These are phyloP conservation scores for Penicillium aurantiogriseum DNA, from an alignment of 2,329 filamentous ascomycete genomes.

Conservation along the genomic window DNA sequence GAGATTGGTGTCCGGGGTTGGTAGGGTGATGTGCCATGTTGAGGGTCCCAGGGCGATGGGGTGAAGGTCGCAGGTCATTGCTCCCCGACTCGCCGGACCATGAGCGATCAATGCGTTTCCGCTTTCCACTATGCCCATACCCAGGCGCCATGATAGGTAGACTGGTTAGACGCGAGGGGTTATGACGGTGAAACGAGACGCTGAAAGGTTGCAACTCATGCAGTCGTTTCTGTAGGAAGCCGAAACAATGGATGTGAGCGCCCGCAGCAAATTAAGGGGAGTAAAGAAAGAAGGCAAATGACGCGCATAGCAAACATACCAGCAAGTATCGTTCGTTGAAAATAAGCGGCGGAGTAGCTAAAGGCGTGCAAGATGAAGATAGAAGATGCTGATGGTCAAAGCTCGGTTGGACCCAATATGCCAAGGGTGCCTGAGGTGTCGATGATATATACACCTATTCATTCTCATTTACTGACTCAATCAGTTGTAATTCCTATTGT, in stretches of 20 bases:
- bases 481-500: neutral
- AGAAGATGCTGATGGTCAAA: slow-evolving; percentile 18
- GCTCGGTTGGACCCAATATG: slow-evolving; percentile 15
- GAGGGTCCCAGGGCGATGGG: slow-evolving; percentile 47
- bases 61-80: slow-evolving; percentile 46
- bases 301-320: slow-evolving; percentile 15
- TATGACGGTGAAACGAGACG: slow-evolving; percentile 27
- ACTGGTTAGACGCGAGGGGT: slow-evolving; percentile 29
- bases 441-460: neutral
- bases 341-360: slow-evolving; percentile 2
- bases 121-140: slow-evolving; percentile 51
- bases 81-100: slow-evolving; percentile 43
- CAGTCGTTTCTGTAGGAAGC: slow-evolving; percentile 20
- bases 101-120: slow-evolving; percentile 52
- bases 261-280: slow-evolving; percentile 8
- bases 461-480: neutral
- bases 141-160: slow-evolving; percentile 50
- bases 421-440: slow-evolving; percentile 19
- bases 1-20: slow-evolving; percentile 40
- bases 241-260: slow-evolving; percentile 12
- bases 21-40: slow-evolving; percentile 52
- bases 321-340: slow-evolving; percentile 7
- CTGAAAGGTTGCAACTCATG: slow-evolving; percentile 35
- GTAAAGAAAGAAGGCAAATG: neutral
- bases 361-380: slow-evolving; percentile 16